Conservation (phyloP, 306 rosid species). For the Vigna unguiculata region DNA sequence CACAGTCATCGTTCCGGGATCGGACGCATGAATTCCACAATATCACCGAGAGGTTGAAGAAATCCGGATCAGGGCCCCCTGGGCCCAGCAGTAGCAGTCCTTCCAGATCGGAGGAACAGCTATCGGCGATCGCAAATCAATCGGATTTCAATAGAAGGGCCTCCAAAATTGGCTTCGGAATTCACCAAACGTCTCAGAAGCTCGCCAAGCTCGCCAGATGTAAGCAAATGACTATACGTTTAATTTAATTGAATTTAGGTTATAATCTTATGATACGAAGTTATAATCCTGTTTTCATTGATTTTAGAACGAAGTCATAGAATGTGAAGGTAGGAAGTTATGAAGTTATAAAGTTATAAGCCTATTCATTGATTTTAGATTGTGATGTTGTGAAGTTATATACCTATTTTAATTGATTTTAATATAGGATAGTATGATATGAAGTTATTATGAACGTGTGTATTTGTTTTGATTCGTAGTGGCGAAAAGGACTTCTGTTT, state of each 20-base stretch:
- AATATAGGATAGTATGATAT: neutral
- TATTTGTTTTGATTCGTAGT: slow-evolving; percentile 52
- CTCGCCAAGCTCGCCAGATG: slow-evolving; percentile 85
- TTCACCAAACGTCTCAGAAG: slow-evolving; percentile 94
- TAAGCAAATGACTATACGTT: slow-evolving; percentile 47
- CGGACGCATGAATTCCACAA: slow-evolving; percentile 77
- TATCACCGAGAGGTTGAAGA: slow-evolving; percentile 76
- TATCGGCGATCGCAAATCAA: slow-evolving; percentile 67
- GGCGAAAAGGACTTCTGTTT: slow-evolving; percentile 94
- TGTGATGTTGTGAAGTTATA: neutral
- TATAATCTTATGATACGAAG: neutral
- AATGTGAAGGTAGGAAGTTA: neutral
- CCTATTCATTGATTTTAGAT: neutral
- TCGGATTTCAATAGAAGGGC: slow-evolving; percentile 90
- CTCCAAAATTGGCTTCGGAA: slow-evolving; percentile 85
- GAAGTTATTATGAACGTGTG: neutral
- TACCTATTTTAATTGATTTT: neutral
- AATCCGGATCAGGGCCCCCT: slow-evolving; percentile 59
- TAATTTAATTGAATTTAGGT: neutral
- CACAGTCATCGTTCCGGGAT: slow-evolving; percentile 74
- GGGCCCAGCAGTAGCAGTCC: slow-evolving; percentile 47
- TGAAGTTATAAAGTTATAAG: too few relatives aligned
- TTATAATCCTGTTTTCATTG: neutral
- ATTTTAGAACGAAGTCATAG: neutral
- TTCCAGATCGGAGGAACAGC: slow-evolving; percentile 76